Conservation (phyloP, 768 basidiomycete species). For the Ramaria rubella region DNA sequence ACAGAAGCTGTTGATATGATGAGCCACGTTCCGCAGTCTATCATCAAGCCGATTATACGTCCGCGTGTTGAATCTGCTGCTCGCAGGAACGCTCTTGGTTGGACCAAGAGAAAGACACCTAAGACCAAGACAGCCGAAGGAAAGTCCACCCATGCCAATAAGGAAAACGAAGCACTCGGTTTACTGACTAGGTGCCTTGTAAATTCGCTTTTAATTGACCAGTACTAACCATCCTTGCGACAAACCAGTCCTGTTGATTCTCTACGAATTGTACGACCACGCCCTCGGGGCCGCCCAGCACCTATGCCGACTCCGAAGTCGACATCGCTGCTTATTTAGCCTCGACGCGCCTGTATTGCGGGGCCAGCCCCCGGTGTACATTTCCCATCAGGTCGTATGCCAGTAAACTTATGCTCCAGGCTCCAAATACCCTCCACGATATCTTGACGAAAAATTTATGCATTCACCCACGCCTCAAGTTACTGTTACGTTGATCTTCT, state of each 20-base stretch:
- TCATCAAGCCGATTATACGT: constrained; percentile 27
- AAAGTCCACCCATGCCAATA: constrained; percentile 33
- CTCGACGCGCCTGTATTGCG: no score
- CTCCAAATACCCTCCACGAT: no score
- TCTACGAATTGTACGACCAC: constrained; percentile 39
- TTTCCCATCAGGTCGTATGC: no score
- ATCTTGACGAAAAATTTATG: no score
- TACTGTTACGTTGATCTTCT: no score
- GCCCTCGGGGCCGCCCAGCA: constrained; percentile 32
- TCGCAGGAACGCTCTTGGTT: constrained; percentile 52
- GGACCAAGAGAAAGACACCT: constrained; percentile 51
- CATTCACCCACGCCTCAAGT: no score
- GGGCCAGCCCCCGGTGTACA: no score
- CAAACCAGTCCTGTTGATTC: constrained; percentile 32
- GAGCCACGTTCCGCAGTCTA: not conserved
- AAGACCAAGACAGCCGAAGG: constrained; percentile 18
- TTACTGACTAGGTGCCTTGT: constrained; percentile 47
- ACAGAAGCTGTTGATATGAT: not conserved
- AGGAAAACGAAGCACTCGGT: constrained; percentile 46
- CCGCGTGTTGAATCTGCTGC: constrained; percentile 50
- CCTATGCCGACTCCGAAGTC: not conserved
- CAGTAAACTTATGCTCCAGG: no score
- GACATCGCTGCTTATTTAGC: not conserved
- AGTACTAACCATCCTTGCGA: not conserved
- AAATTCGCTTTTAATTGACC: constrained; percentile 25